Evolutionary conservation across 1,139 yeast species (phyloP), one percentile per base, ranked within the genome.

Genomic region (Taphrina betulina): DNA sequence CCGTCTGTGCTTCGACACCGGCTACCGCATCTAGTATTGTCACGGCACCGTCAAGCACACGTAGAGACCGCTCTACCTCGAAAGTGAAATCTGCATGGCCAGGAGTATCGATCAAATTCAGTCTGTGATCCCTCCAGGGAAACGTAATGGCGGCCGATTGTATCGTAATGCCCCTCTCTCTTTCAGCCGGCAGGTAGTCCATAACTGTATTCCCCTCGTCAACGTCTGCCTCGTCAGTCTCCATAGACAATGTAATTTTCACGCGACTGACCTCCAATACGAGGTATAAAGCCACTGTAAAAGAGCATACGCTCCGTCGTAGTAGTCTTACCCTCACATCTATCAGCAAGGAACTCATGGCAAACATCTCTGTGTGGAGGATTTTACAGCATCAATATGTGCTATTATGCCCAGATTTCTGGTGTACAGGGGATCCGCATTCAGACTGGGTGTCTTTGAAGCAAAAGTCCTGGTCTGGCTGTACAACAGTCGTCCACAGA

Each of bases 81-180:
- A 90, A 92, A 0, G 95, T 86, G 68, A 92, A 92, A 69, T 92
- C 99, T 0, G 96, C 97, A 70, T 92, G 99, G 0, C 99, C 99
- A 0, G 99, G 99, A 0, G 99, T 90, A 68, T 92, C 99, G 22
- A 92, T 88, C 54, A 92, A 75, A 67, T 92, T 92, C 65, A 94
- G 82, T 62, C 80, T 80, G 64, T 81, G 79, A 16, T 72, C 70
- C 60, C 82, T 82, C 97, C 98, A 92, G 34, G 88, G 84, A 59
- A 94, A 79, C 0, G 96, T 81, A 43, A 90, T 89, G 0, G 98
- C 97, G 0, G 98, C 98, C 69, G 94, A 85, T 65, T 90, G 96
- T 64, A 92, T 92, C 0, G 99, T 92, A 60, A 92, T 92, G 1
- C 99, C 99, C 61, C 99, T 75, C 59, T 84, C 85, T 57, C 96